A percentile compares a stretch with the other conserved stretches of the same genome.
Evolutionary conservation across 2,329 filamentous ascomycete species (phyloP).

Genomic region (Cladosporium sp.): DNA sequence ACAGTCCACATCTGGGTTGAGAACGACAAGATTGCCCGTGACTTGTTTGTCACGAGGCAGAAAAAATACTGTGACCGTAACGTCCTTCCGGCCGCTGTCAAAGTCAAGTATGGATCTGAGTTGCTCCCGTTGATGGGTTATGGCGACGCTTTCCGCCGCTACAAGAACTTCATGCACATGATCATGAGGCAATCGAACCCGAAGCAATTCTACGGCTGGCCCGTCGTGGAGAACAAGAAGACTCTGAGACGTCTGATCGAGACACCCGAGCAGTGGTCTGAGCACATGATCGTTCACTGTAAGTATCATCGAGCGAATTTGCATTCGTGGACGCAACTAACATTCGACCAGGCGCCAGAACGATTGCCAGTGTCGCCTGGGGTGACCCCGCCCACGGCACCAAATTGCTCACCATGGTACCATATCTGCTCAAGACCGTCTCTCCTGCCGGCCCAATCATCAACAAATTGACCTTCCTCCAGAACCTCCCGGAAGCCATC

Average conservation of each 20-base stretch:
- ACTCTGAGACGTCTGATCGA: constrained; percentile 31
- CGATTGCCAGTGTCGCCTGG: constrained; percentile 31
- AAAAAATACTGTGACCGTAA: constrained; percentile 33
- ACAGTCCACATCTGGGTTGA: constrained; percentile 32
- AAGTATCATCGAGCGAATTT: not conserved
- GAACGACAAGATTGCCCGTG: constrained; percentile 32
- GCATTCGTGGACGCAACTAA: not conserved
- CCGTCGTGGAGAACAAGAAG: constrained; percentile 31
- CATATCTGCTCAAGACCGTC: constrained; percentile 31
- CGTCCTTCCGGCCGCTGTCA: constrained; percentile 31
- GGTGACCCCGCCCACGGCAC: constrained; percentile 31
- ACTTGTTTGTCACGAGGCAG: constrained; percentile 31
- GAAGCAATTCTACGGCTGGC: constrained; percentile 30
- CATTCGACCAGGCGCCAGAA: constrained; percentile 21
- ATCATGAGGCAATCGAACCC: constrained; percentile 31
- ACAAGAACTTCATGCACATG: constrained; percentile 34
- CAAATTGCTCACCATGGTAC: constrained; percentile 32
- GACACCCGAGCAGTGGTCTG: constrained; percentile 30
- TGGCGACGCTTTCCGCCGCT: constrained; percentile 25
- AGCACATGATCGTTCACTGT: constrained; percentile 31
- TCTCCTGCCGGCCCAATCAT: constrained; percentile 31
- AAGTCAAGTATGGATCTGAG: constrained; percentile 29
- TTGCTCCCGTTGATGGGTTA: constrained; percentile 32
- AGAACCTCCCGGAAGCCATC: constrained; percentile 27
- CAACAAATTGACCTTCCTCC: constrained; percentile 32